phyloP scores from a whole-genome alignment of 192 early-diverging fungal genomes.

The Backusella mclennaniae region DNA sequence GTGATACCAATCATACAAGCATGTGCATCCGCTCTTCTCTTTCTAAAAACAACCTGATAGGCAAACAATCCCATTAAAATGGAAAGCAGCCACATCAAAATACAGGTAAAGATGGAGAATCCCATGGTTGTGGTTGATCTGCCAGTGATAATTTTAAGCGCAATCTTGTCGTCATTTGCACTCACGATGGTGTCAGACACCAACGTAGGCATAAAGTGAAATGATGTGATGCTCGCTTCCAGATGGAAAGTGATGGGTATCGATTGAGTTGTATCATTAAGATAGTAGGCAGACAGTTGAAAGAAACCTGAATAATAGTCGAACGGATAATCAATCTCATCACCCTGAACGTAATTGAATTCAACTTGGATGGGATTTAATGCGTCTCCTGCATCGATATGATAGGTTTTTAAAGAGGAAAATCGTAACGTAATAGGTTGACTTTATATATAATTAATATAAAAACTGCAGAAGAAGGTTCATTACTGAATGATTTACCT shows the following conservation, averaged over 20 bases:
- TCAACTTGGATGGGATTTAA: slow-evolving; percentile 23
- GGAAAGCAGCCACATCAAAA: slow-evolving; percentile 49
- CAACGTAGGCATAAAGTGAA: slow-evolving; percentile 41
- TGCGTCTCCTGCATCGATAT: slow-evolving; percentile 21
- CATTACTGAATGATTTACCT: slow-evolving; percentile 1
- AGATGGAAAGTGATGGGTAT: slow-evolving; percentile 44
- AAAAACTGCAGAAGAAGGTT: not conserved
- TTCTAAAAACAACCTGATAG: slow-evolving; percentile 40
- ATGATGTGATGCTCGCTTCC: slow-evolving; percentile 41
- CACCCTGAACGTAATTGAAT: slow-evolving; percentile 25
- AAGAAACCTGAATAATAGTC: slow-evolving; percentile 49
- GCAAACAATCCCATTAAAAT: slow-evolving; percentile 44
- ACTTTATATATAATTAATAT: slow-evolving; percentile 1
- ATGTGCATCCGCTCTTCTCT: slow-evolving; percentile 41
- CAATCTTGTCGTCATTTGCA: slow-evolving; percentile 33
- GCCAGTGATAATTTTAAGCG: slow-evolving; percentile 40
- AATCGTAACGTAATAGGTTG: slow-evolving; percentile 24
- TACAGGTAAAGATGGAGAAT: slow-evolving; percentile 46
- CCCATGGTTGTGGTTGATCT: slow-evolving; percentile 47
- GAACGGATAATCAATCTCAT: slow-evolving; percentile 46
- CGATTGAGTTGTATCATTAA: slow-evolving; percentile 36
- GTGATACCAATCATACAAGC: slow-evolving; percentile 44
- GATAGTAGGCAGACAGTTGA: slow-evolving; percentile 38
- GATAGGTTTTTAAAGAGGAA: slow-evolving; percentile 17
- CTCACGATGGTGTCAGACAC: not conserved